Evolutionary conservation across 164 flowering plant species (phyloP).

Genomic region (grape (Vitis vinifera)): ASM3070453v1 NC_081809.1:1546001-1546500

Average conservation of each 20-base stretch:
- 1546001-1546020: constrained; percentile 88
- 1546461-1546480: too few relatives aligned
- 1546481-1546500: too few relatives aligned
- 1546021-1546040: constrained; percentile 99
- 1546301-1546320: too few relatives aligned
- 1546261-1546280: not conserved
- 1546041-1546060: constrained; percentile 97
- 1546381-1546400: too few relatives aligned
- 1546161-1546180: not conserved
- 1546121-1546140: constrained; percentile 87
- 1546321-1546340: too few relatives aligned
- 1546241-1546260: not conserved
- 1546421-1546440: too few relatives aligned
- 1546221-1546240: too few relatives aligned
- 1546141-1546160: not conserved
- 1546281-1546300: not conserved
- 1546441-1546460: too few relatives aligned
- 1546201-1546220: not conserved
- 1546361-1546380: too few relatives aligned
- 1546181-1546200: not conserved
- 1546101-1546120: constrained; percentile 75
- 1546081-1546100: constrained; percentile 96
- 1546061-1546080: constrained; percentile 94
- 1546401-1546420: too few relatives aligned
- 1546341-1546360: too few relatives aligned